Percentiles rank a stretch among this genome's conserved stretches.
Evolutionary conservation across 2,329 filamentous ascomycete genomes (phyloP).

Genomic region (Raffaelea deltoideospora): DNA sequence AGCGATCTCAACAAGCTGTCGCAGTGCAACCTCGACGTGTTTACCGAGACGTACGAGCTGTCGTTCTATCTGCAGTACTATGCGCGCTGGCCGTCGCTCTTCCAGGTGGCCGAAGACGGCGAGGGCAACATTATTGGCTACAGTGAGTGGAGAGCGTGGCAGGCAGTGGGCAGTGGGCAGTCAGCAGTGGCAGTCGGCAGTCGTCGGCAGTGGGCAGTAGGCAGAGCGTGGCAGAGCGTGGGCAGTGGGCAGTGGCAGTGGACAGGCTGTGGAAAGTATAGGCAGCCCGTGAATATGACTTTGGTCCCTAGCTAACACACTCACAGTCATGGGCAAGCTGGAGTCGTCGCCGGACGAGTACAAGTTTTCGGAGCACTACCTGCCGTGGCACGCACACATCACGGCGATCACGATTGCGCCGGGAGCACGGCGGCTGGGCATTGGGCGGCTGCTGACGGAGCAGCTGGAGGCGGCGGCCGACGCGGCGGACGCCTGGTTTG

Average conservation of each 20-base stretch:
- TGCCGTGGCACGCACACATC: slow-evolving; percentile 99
- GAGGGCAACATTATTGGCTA: slow-evolving; percentile 88
- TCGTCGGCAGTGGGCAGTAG: too few relatives aligned
- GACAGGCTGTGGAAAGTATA: too few relatives aligned
- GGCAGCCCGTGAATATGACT: too few relatives aligned
- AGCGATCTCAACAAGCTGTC: slow-evolving; percentile 81
- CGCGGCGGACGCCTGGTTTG: slow-evolving; percentile 77
- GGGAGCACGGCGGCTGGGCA: slow-evolving; percentile 67
- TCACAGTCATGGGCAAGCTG: slow-evolving; percentile 84
- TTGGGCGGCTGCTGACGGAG: slow-evolving; percentile 69
- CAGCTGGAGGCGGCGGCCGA: slow-evolving; percentile 73
- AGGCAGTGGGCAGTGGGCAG: too few relatives aligned
- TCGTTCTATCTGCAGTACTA: slow-evolving; percentile 94
- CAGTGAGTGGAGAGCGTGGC: slow-evolving; percentile 60
- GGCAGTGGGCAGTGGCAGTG: too few relatives aligned
- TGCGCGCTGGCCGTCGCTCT: slow-evolving; percentile 87
- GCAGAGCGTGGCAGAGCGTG: too few relatives aligned
- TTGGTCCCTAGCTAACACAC: slow-evolving; percentile 11
- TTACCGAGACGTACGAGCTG: slow-evolving; percentile 96
- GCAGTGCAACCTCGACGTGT: slow-evolving; percentile 84
- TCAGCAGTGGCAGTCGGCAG: too few relatives aligned
- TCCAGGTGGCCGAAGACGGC: slow-evolving; percentile 77
- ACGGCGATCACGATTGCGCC: slow-evolving; percentile 90
- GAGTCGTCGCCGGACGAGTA: slow-evolving; percentile 70
- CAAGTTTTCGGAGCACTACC: slow-evolving; percentile 68